Evolutionary conservation across 176 grass and related monocot species (phyloP).

Genomic region (Zea luxurians): DNA sequence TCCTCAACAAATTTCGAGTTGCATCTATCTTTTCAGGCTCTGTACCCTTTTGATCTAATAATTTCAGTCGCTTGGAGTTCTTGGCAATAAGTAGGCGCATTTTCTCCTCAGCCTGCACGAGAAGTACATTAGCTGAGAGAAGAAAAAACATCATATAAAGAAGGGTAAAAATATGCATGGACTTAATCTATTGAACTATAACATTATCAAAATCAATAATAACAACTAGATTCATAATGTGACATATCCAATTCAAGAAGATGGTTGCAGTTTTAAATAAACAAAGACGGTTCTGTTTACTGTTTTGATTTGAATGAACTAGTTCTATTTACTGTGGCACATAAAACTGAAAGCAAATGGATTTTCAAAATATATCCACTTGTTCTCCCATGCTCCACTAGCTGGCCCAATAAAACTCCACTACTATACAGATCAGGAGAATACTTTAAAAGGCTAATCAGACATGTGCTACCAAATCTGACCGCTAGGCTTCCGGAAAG

Average conservation of each 20-base stretch:
- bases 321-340: not conserved
- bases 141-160: not conserved
- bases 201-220: not conserved
- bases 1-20: slow-evolving; percentile 59
- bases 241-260: not conserved
- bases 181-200: not conserved
- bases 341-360: slow-evolving; percentile 9
- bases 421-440: not conserved
- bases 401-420: not conserved
- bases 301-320: not conserved
- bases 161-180: slow-evolving; percentile 6
- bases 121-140: not conserved
- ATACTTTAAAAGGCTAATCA: slow-evolving; percentile 7
- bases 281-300: not conserved
- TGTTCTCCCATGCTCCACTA: not conserved
- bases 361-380: slow-evolving; percentile 10
- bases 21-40: slow-evolving; percentile 71
- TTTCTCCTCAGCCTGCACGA: slow-evolving; percentile 75
- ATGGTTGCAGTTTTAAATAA: not conserved
- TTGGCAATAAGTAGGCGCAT: slow-evolving; percentile 74
- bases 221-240: not conserved
- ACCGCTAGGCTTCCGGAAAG: slow-evolving; percentile 10
- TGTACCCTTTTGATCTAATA: slow-evolving; percentile 62
- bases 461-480: not conserved
- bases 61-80: slow-evolving; percentile 62